Base-by-base conservation (phyloP, 73 alveolate genomes). In the Durusdinium trenchii region DNA sequence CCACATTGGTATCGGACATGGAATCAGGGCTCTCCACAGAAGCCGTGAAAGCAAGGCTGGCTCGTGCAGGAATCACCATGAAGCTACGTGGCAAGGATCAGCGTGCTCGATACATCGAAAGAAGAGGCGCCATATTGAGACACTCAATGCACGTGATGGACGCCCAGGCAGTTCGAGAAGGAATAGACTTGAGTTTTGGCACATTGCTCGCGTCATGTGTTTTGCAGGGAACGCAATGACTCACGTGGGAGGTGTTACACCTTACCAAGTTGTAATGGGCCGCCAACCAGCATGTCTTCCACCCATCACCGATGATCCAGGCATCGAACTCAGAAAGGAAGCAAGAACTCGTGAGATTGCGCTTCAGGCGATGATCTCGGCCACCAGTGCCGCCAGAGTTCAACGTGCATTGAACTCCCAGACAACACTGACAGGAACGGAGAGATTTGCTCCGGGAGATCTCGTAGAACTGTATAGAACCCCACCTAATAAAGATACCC, bases 241-340 rank as follows among this genome's bases (percentile, higher is more conserved):
- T 7, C 91, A 81, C 48, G 91, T 81, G 35, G 91, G 91, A 18
- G 91, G 91, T 6, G 64, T 45, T 7, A 81, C 91, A 23, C 91
- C 91, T 1, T 81, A 81, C 47, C 91, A 81, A n/a, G 91, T 48
- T 46, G 91, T 81, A 45, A 28, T 46, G 45, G 91, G 91, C 35
- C 91, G 91, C 26, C 91, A 81, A 30, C 91, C 91, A 45, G 64
- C 91, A 12, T 26, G n/a, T 20, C 42, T 81, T 62, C 91, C 91
- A 18, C 69, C 91, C 35, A 46, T 81, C 45, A 48, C 60, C 6
- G 64, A 45, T 30, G n/a, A 30, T 42, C 47, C 60, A 23, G 45
- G 64, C 60, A 45, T 30, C 28, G 69, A 81, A 0, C 67, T 46
- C 7, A 28, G 91, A 45, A 20, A 18, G 32, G 69, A 48, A 20